Conservation (phyloP, 306 rosid species). For the Rosa rugosa region DNA sequence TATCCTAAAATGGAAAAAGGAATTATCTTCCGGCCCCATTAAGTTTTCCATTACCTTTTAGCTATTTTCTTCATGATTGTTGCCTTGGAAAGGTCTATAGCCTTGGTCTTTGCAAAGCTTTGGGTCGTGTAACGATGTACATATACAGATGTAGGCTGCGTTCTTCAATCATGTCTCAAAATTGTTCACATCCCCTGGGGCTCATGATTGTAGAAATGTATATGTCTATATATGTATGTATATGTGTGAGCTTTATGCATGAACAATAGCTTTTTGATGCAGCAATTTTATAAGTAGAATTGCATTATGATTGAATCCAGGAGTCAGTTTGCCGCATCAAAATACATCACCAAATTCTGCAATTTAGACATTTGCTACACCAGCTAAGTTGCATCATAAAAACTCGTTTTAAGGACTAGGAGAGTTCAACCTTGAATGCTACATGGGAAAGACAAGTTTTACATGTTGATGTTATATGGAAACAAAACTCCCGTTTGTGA, state of each 20-base stretch:
- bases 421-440: background rate
- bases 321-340: background rate
- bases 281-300: too few species aligned
- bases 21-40: background rate
- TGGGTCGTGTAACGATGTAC: background rate
- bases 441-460: background rate
- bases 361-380: background rate
- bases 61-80: background rate
- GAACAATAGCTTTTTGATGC: background rate
- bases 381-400: background rate
- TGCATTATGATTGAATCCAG: too few species aligned
- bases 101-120: background rate
- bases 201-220: background rate
- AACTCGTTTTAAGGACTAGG: background rate
- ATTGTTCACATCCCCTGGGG: background rate
- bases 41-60: background rate
- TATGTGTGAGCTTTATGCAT: background rate
- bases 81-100: background rate
- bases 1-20: background rate
- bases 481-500: background rate
- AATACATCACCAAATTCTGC: background rate
- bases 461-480: background rate
- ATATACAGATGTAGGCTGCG: background rate
- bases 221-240: background rate
- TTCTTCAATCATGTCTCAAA: background rate